Evolutionary conservation across 495 filamentous ascomycete species (phyloP), one percentile per base, ranked within the genome.

Genomic region (Penicillium salamii): DNA sequence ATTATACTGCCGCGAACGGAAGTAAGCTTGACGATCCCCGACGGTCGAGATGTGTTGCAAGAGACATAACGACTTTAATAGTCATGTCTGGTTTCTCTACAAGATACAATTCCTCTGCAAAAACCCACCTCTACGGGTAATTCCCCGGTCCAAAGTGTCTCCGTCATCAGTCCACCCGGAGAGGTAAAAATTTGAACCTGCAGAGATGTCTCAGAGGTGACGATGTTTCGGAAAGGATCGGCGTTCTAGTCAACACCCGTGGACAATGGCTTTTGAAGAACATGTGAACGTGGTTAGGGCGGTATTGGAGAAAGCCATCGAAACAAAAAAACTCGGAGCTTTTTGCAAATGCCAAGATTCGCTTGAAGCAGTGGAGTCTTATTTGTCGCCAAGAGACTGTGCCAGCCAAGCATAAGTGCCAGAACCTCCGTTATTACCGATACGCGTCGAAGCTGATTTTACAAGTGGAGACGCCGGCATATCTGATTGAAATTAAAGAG

Each of bases 401-500:
- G 11, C 2, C 14, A 29, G 12, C 33, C 33, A 46, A 46, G 34
- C 45, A 48, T 24, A 21, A 39, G 29, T 32, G 46, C n/a, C 35
- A 19, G 37, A 29, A 11, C 8, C 19, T 5, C 3, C 24, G 31
- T 26, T 28, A 40, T 40, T 39, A 48, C 31, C 31, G 35, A 32
- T 44, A 44, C 41, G 18, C 8, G 23, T 26, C 23, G 23, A 26
- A 26, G 23, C 4, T 26, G 15, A 34, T 19, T 2, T 49, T 35
- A 32, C 32, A 38, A 20, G 46, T 48, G 46, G 46, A 40, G 35
- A 21, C n/a, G 7, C 19, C 44, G 34, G 38, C 14, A 28, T 50
- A 50, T 51, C 48, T 51, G 52, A 49, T 38, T 19, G 35, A 54
- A 45, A 13, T 26, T 32, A 13, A 11, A 32, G 12, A 11, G 12